Base-by-base conservation (phyloP, 2,329 filamentous ascomycete species). In the Botrytis byssoidea region DNA sequence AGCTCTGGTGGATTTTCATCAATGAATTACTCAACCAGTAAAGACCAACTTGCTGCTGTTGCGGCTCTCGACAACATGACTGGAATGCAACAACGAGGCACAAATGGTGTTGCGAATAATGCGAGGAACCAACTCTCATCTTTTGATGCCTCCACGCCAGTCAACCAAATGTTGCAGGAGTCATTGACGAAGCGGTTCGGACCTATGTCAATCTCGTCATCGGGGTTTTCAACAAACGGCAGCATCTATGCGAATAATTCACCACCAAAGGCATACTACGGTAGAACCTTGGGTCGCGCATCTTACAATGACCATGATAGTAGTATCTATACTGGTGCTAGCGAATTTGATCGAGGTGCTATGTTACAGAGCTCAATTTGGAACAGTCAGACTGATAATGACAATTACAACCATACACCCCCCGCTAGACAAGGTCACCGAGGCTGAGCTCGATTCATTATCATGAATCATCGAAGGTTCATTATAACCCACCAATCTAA, bases 221-320 rank as follows among this genome's bases (percentile, higher is more conserved):
- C 79, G 57, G 78, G 76, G 10, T 88, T 88, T 75, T 85, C 86
- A 22, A 82, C 87, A 72, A 81, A 83, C 1, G 88, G 86, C 78
- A 88, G 85, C 75, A 76, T 89, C 35, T 87, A 86, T 73, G 84
- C 83, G 59, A 84, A 86, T 48, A 86, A 85, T 70, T 73, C 71
- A 7, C 74, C 78, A 37, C 74, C 71, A 71, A 73, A 72, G 64
- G 60, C 61, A 44, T 61, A 65, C 67, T 66, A 68, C 29, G 65
- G n/a, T 66, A 65, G 73, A 48, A 74, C 63, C 16, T 71, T 66
- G 22, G 69, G 69, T 61, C 61, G 25, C 42, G 14, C 61, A 51
- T 73, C 74, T 51, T 71, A 67, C 35, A 76, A 76, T 74, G 76
- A 74, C 6, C 35, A 79, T 42, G 77, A 78, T 51, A 77, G 74